These are phyloP conservation scores for Paspalum notatum DNA, from an alignment of 176 grass and related monocot genomes.

Conservation along the genomic window DNA sequence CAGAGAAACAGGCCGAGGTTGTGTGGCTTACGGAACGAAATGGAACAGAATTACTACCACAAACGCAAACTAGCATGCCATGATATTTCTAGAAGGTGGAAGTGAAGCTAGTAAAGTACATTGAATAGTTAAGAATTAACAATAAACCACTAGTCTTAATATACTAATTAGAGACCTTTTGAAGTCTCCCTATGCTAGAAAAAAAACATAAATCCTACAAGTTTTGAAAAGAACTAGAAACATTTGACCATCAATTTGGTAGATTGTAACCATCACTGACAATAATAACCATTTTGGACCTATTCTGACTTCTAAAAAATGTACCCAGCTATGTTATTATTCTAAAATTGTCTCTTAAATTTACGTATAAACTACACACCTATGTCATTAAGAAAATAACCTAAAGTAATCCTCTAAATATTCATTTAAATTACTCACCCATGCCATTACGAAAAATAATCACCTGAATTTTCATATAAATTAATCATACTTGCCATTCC, in stretches of 20 bases:
- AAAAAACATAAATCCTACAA: not conserved
- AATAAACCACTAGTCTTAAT: not conserved
- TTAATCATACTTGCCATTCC: too few species aligned
- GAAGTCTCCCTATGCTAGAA: not conserved
- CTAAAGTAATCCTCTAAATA: not conserved
- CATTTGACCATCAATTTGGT: not conserved
- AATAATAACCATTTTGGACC: not conserved
- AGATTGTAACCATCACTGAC: not conserved
- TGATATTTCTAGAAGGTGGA: not conserved
- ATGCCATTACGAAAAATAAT: not conserved
- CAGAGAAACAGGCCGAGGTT: not conserved
- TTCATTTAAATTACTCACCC: not conserved
- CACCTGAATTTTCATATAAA: not conserved
- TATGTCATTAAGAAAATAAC: not conserved
- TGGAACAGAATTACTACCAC: not conserved
- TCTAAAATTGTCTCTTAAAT: not conserved
- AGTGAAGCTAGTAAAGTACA: not conserved
- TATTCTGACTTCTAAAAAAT: not conserved
- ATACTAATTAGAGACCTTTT: not conserved
- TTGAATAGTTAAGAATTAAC: not conserved
- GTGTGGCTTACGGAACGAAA: constrained; percentile 7
- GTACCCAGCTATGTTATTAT: not conserved
- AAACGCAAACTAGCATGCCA: not conserved
- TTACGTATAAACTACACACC: not conserved
- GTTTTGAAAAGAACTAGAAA: not conserved